A percentile compares a stretch with the other conserved stretches of the same genome.
Evolutionary conservation across 1,284 basidiomycete species (phyloP).

Genomic region (Leucocoprinus gongylophorus): DNA sequence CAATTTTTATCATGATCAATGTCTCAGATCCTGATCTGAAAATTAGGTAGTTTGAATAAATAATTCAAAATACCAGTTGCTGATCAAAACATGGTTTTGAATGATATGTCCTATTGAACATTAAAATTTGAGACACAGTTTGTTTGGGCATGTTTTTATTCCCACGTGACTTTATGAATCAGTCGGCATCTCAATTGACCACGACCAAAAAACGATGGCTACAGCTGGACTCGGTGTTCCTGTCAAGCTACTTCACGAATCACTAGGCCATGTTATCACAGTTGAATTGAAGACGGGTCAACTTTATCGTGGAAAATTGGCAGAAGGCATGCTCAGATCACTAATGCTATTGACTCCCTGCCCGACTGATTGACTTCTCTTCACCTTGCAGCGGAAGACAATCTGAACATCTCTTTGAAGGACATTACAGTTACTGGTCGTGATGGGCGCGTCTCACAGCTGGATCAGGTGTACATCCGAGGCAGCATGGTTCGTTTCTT

Average conservation of each 20-base stretch:
- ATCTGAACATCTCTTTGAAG: conserved; percentile 93
- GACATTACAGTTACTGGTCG: conserved; percentile 98
- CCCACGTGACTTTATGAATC: background rate
- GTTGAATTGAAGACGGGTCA: conserved; percentile 98
- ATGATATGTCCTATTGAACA: no score
- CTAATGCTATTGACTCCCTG: background rate
- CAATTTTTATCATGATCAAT: no score
- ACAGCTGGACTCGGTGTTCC: conserved; percentile 76
- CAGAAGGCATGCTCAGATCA: conserved; percentile 67
- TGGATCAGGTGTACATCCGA: conserved; percentile 98
- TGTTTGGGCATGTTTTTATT: background rate
- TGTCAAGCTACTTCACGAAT: conserved; percentile 89
- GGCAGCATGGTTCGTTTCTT: conserved; percentile 98
- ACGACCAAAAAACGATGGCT: conserved; percentile 33
- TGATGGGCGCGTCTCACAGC: conserved; percentile 97
- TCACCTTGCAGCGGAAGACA: conserved; percentile 81
- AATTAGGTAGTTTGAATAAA: no score
- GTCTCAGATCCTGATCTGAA: no score
- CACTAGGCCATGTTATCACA: conserved; percentile 93
- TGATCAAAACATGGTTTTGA: no score
- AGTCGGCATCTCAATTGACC: background rate
- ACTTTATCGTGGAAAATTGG: conserved; percentile 94
- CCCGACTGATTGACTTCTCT: background rate
- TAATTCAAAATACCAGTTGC: no score
- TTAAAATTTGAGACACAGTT: no score